Conservation (phyloP, 2,329 filamentous ascomycete species). For the Phyllosticta paracitricarpa region DNA sequence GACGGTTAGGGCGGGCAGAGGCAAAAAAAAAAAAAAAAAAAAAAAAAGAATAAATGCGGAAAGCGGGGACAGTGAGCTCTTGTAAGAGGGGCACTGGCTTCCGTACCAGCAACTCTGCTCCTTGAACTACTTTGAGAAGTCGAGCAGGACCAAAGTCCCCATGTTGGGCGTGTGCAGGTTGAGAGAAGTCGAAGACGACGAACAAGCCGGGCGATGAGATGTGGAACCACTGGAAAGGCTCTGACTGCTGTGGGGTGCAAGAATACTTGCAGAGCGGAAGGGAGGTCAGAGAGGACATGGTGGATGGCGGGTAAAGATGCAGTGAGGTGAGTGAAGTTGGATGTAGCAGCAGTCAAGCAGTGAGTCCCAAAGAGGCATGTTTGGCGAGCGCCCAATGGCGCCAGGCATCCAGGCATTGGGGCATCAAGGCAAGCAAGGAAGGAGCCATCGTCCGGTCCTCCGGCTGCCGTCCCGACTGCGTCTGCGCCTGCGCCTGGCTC, state of each 20-base stretch:
- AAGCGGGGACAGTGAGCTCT: not conserved
- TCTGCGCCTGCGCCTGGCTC: too few relatives aligned
- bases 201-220: constrained; percentile 19
- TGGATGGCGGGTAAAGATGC: not conserved
- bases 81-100: not conserved
- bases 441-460: too few relatives aligned
- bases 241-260: not conserved
- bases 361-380: not conserved
- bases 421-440: not conserved
- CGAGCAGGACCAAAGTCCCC: not conserved
- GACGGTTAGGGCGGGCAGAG: not conserved
- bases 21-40: not conserved
- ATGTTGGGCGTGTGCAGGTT: constrained; percentile 11
- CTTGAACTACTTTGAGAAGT: not conserved
- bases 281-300: not conserved
- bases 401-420: too few relatives aligned
- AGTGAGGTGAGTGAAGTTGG: not conserved
- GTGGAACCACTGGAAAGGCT: constrained; percentile 16
- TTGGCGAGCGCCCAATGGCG: not conserved
- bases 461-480: too few relatives aligned
- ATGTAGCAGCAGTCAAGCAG: not conserved
- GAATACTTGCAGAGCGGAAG: constrained; percentile 24
- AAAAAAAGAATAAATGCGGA: not conserved
- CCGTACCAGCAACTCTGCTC: constrained; percentile 11
- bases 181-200: constrained; percentile 24